These are phyloP conservation scores for Solanum etuberosum DNA, from an alignment of 257 asterid species.

Conservation along the genomic window DNA sequence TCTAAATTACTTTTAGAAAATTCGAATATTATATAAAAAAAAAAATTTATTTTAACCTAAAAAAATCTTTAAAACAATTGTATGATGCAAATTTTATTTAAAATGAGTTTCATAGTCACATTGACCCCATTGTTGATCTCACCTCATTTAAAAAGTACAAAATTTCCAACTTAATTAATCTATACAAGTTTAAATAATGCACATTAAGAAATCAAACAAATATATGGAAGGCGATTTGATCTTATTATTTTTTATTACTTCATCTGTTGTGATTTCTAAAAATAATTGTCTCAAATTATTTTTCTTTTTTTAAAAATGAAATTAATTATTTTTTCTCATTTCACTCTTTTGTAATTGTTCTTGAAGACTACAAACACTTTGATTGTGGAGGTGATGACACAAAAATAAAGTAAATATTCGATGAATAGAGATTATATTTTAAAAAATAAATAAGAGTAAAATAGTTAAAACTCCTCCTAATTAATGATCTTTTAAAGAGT, in stretches of 20 bases:
- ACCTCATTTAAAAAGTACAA: background rate
- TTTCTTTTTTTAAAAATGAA: no score
- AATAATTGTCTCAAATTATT: no score
- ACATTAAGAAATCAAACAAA: background rate
- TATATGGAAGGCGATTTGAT: background rate
- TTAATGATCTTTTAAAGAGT: no score
- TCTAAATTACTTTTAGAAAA: background rate
- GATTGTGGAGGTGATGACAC: no score
- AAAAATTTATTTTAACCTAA: background rate
- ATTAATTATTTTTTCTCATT: no score
- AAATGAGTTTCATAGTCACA: background rate
- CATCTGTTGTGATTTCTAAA: no score
- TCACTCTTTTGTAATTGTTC: no score
- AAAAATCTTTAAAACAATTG: background rate
- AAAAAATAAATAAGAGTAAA: no score
- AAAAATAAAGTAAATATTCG: no score
- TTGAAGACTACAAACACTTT: no score
- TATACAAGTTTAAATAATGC: background rate
- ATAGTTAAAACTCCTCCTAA: no score
- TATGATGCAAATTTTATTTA: background rate
- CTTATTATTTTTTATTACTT: background rate
- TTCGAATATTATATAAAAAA: no score
- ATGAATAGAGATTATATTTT: background rate
- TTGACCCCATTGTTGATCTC: background rate
- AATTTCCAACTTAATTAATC: background rate